phyloP scores from a whole-genome alignment of 768 basidiomycete genomes.

The Naganishia randhawae region DNA sequence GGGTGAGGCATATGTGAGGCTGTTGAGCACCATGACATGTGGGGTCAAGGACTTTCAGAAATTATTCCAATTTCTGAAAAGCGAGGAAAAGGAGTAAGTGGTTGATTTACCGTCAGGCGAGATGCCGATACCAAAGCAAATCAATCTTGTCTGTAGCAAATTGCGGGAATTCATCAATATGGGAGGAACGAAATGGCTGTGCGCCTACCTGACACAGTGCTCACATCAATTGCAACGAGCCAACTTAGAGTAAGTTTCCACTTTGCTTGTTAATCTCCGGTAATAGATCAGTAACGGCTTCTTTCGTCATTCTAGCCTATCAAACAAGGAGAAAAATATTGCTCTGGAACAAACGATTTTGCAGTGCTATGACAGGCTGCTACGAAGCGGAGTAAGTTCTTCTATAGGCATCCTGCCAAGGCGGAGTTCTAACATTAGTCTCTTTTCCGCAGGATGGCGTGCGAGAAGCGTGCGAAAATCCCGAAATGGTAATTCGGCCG shows the following conservation, averaged over 20 bases:
- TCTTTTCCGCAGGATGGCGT: conserved; percentile 14
- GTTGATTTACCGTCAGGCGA: neutral
- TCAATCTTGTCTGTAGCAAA: conserved; percentile 5
- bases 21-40: conserved; percentile 18
- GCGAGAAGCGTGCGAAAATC: conserved; percentile 14
- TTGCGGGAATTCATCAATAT: conserved; percentile 8
- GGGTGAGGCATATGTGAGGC: conserved; percentile 15
- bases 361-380: conserved; percentile 22
- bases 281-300: neutral
- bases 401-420: neutral
- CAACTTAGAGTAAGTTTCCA: neutral
- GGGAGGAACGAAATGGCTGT: conserved; percentile 14
- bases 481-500: conserved; percentile 19
- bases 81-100: conserved; percentile 19
- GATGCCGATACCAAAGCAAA: neutral
- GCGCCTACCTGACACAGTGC: conserved; percentile 19
- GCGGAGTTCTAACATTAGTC: neutral
- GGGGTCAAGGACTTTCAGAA: conserved; percentile 19
- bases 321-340: conserved; percentile 10
- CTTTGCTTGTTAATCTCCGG: neutral
- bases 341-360: conserved; percentile 14
- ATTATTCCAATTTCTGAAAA: conserved; percentile 17
- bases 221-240: conserved; percentile 18
- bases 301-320: neutral
- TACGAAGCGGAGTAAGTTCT: conserved; percentile 1